phyloP scores from a whole-genome alignment of 306 rosid species.

The Hippophae rhamnoides region DNA sequence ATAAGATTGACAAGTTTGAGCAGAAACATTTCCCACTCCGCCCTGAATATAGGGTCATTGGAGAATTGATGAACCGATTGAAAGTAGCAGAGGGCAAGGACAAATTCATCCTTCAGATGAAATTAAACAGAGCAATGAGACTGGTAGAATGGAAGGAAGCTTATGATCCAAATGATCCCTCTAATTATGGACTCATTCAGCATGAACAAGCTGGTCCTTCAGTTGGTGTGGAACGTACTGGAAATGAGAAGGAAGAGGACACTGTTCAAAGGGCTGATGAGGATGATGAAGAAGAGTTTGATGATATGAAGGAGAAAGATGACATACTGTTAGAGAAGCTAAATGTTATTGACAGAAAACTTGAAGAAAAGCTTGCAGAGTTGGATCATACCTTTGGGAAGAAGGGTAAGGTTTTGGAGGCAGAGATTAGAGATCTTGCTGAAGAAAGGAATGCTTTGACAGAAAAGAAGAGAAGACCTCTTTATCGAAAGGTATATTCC shows the following conservation, averaged over 20 bases:
- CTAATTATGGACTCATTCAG: slow-evolving; percentile 67
- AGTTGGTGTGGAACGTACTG: slow-evolving; percentile 45
- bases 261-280: slow-evolving; percentile 27
- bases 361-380: slow-evolving; percentile 77
- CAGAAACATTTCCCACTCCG: slow-evolving; percentile 59
- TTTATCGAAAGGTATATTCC: slow-evolving; percentile 57
- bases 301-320: slow-evolving; percentile 90
- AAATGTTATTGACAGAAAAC: slow-evolving; percentile 69
- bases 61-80: slow-evolving; percentile 71
- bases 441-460: slow-evolving; percentile 90
- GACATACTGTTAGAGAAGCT: slow-evolving; percentile 62
- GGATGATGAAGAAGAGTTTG: slow-evolving; percentile 57
- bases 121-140: slow-evolving; percentile 77
- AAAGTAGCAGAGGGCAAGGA: slow-evolving; percentile 74
- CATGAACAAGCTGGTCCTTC: slow-evolving; percentile 33
- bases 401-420: slow-evolving; percentile 87
- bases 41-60: slow-evolving; percentile 71
- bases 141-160: slow-evolving; percentile 82
- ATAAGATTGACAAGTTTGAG: slow-evolving; percentile 70
- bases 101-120: slow-evolving; percentile 64
- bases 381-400: slow-evolving; percentile 85
- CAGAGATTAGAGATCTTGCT: slow-evolving; percentile 84
- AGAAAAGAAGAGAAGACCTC: slow-evolving; percentile 79
- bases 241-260: slow-evolving; percentile 41
- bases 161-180: slow-evolving; percentile 77